These are phyloP conservation scores for Pythium rishiriense DNA, from an alignment of 352 stramenopile genomes.

Conservation along the genomic window DNA sequence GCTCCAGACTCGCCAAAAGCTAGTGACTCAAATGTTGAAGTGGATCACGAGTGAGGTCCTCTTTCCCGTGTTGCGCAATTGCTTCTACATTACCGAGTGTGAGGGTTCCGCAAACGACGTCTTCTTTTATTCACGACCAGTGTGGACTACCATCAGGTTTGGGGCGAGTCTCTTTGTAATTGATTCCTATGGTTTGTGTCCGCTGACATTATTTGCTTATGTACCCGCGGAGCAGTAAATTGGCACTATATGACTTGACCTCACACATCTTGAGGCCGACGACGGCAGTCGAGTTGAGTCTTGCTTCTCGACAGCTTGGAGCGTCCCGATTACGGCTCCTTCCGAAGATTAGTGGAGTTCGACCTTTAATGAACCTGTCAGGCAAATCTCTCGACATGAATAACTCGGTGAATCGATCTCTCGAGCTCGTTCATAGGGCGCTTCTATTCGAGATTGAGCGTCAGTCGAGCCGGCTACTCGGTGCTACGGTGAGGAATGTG, in stretches of 20 bases:
- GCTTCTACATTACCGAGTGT: slow-evolving; percentile 77
- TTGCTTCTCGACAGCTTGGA: slow-evolving; percentile 32
- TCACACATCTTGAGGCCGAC: slow-evolving; percentile 38
- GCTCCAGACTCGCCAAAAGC: slow-evolving; percentile 37
- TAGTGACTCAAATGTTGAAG: slow-evolving; percentile 42
- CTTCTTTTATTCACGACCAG: slow-evolving; percentile 58
- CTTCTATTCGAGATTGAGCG: slow-evolving; percentile 64
- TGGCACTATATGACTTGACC: slow-evolving; percentile 53
- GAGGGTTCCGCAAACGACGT: slow-evolving; percentile 74
- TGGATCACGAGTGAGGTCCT: slow-evolving; percentile 49
- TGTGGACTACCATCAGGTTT: slow-evolving; percentile 70
- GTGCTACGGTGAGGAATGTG: slow-evolving; percentile 59
- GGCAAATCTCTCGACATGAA: neutral
- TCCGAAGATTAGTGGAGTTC: slow-evolving; percentile 64
- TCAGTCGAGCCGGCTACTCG: slow-evolving; percentile 49
- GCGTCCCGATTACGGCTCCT: slow-evolving; percentile 62
- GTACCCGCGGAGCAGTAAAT: slow-evolving; percentile 22
- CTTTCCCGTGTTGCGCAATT: slow-evolving; percentile 56
- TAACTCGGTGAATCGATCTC: slow-evolving; percentile 57
- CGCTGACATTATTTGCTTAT: slow-evolving; percentile 4
- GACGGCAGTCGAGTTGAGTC: slow-evolving; percentile 9
- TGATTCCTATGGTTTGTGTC: slow-evolving; percentile 3
- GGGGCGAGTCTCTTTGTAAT: slow-evolving; percentile 10
- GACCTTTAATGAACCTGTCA: slow-evolving; percentile 81
- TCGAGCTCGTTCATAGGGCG: slow-evolving; percentile 61